Base-by-base conservation (phyloP, 1,284 basidiomycete genomes). In the Boletus smithii region DNA sequence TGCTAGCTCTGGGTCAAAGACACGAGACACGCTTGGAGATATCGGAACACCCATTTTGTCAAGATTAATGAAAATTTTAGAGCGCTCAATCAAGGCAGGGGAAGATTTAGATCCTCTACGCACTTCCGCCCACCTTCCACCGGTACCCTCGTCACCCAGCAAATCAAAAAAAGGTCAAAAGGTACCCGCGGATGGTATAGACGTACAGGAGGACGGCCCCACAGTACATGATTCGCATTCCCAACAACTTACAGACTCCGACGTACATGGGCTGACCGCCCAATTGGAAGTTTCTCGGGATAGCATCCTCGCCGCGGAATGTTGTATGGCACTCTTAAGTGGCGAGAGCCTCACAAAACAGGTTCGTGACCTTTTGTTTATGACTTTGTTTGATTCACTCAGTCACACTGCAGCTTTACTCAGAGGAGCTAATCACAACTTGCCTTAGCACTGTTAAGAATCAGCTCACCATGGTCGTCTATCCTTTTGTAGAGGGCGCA, bases 351-450 rank as follows among this genome's bases (percentile, higher is more conserved):
- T 95, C 39, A 80, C 88, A 3, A 93, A 93, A 63, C 88, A 91
- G 77, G 91, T 90, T 50, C 35, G 79, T 49, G 14, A 8, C 3
- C 14, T 22, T 20, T 26, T 8, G 8, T n/a, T 40, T 10, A 4
- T 5, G 33, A 26, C 3, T 38, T 61, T 14, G 10, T 29, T 7
- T 6, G 22, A 29, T 45, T 29, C 27, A 22, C 44, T 48, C 14
- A 63, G 17, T 38, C 11, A 1, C 26, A 17, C 23, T 33, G 8
- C 61, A 91, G 88, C 70, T 91, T 27, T 95, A 90, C 63, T 95
- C 94, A 0, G 95, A 98, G 63, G 95, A 98, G 63, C 73, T 94
- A 11, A 86, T 98, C 48, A 84, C 83, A 0, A 72, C 79, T 0
- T 93, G 91, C 61, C 75, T 97, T 8, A 73, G 72, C 31, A 74